Percentiles rank a stretch among this genome's conserved stretches.
phyloP scores from a whole-genome alignment of 768 basidiomycete species.

The Leccinellum rugosiceps region DNA sequence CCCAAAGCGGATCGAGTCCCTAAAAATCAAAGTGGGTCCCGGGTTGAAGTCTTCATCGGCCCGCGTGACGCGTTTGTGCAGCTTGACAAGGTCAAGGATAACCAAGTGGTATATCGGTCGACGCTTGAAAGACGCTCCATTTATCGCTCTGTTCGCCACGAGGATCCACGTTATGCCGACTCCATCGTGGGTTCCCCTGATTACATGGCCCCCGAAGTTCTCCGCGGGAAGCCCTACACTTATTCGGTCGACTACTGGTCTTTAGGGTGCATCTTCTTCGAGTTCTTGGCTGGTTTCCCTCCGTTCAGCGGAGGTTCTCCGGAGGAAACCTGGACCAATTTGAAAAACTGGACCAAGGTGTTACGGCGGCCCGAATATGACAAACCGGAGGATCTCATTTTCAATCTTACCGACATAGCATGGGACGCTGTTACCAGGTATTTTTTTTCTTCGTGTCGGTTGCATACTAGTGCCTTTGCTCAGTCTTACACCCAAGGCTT shows the following conservation, averaged over 20 bases:
- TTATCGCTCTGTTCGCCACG: constrained; percentile 87
- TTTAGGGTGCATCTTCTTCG: constrained; percentile 96
- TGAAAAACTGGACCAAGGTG: constrained; percentile 96
- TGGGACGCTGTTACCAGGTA: constrained; percentile 94
- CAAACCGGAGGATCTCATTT: constrained; percentile 92
- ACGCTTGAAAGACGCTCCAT: constrained; percentile 94
- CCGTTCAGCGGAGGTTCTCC: constrained; percentile 95
- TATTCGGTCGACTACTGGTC: constrained; percentile 99
- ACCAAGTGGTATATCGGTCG: constrained; percentile 82
- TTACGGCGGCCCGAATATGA: constrained; percentile 93
- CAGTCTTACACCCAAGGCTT: constrained; percentile 44
- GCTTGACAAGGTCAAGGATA: constrained; percentile 97
- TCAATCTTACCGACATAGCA: constrained; percentile 89
- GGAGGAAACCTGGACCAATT: constrained; percentile 98
- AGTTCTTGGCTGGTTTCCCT: constrained; percentile 95
- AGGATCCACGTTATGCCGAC: constrained; percentile 92
- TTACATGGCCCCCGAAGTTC: constrained; percentile 96
- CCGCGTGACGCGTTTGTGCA: constrained; percentile 31
- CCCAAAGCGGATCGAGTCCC: constrained; percentile 89
- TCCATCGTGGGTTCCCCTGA: constrained; percentile 98
- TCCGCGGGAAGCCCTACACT: constrained; percentile 91
- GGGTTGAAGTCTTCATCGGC: background rate
- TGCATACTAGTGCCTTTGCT: background rate
- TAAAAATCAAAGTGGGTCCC: constrained; percentile 78
- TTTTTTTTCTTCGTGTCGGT: constrained; percentile 23